Base-by-base conservation (phyloP, 2,329 filamentous ascomycete genomes). In the Fusarium armeniacum region DNA sequence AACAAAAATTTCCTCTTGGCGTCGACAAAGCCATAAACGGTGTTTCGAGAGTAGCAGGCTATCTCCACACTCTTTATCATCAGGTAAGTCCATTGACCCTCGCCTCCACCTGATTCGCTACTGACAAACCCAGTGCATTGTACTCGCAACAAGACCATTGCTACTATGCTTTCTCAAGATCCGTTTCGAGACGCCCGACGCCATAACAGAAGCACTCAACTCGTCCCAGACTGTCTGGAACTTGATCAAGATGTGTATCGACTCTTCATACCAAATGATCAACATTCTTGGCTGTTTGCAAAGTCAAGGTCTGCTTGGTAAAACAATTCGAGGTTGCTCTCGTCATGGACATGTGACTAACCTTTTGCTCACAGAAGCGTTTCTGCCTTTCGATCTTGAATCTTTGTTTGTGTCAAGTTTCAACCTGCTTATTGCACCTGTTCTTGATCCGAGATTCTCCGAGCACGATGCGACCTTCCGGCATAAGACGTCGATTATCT, bases 351-450 rank as follows among this genome's bases (percentile, higher is more conserved):
- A 33, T 12, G 5, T 24, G 57, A 26, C 58, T 56, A 10, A 61
- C 26, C 0, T 0, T 6, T 32, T 2, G 16, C 6, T 16, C 8
- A 15, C n/a, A 85, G 83, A 85, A 72, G 82, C 79, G 0, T 85
- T 85, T 61, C 78, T 86, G 0, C 82, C 83, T 0, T 84, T 84
- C 52, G 83, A 85, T 58, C 77, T 84, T 0, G 83, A 85, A 43
- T 76, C 81, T 0, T 72, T 82, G 0, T 84, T 83, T 16, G 78
- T 82, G 0, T 82, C 83, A 0, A 81, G 79, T 2, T 76, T 83
- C n/a, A 77, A 81, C 13, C 74, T 84, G 0, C 69, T 83, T 1
- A 68, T 84, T 2, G 80, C 76, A 1, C 70, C 81, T 0, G 70
- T 77, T 49, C 73, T 83, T 15, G 80, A 83, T 44, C 63, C 74